Percentiles rank a stretch among this genome's conserved stretches.
These are phyloP conservation scores for Umbellularia californica DNA, from an alignment of 164 flowering plant species.

Conservation along the genomic window DNA sequence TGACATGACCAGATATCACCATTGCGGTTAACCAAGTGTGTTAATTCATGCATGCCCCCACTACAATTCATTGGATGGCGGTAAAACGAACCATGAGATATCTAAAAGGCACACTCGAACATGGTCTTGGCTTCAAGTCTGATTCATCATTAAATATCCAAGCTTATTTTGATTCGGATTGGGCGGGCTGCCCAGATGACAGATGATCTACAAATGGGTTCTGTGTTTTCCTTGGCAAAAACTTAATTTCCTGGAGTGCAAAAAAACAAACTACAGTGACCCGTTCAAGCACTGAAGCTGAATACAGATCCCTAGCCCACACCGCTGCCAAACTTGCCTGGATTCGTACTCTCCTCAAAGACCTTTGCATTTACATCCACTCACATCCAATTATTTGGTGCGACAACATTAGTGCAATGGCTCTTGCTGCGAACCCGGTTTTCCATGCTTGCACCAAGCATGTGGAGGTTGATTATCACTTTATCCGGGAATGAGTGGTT, in stretches of 20 bases:
- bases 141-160: background rate
- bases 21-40: background rate
- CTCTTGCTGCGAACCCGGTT: background rate
- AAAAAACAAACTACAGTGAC: background rate
- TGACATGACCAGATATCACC: background rate
- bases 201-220: background rate
- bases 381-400: background rate
- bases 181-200: background rate
- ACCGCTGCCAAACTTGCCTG: background rate
- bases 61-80: background rate
- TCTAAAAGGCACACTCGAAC: background rate
- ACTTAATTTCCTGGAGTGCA: background rate
- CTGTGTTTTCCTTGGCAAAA: background rate
- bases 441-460: background rate
- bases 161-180: background rate
- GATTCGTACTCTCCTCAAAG: too few species aligned
- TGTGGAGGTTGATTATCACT: background rate
- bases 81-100: background rate
- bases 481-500: background rate
- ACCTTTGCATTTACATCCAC: too few species aligned
- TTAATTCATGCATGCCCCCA: background rate
- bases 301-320: background rate
- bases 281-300: background rate
- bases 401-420: background rate
- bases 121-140: background rate